Base-by-base conservation (phyloP, 345 rosid species). In the Pistacia integerrima region DNA sequence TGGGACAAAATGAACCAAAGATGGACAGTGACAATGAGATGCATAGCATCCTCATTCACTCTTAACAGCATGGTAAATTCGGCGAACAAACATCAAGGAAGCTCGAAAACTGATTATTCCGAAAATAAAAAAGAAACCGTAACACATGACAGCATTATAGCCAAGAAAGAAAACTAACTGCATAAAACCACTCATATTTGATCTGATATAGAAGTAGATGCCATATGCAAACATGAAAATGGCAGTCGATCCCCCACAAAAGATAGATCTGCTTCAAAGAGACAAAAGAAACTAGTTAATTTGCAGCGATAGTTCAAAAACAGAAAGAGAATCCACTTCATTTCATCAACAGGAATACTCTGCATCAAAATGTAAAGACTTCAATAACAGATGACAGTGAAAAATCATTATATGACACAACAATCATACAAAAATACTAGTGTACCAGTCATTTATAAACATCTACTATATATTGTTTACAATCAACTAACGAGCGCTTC, bases 101-200 rank as follows among this genome's bases (percentile, higher is more conserved):
- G 91, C 84, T 62, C 77, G 76, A 58, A 91, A 93, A 78, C 97
- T 82, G 38, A 91, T 62, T 48, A 89, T 73, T 36, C 90, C 89
- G n/a, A 94, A 87, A 74, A 94, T 88, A 79, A 94, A 79, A 86
- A 90, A 94, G 74, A 93, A 69, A 20, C 89, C 89, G 12, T 91
- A 91, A 86, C 97, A 90, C 66, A 92, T 63, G 84, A 87, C 84
- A 55, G 88, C 91, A 57, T 82, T 89, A 65, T 91, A 90, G 77
- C 97, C 93, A 20, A 93, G 7, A 84, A 90, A 90, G 79, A 88
- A 82, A 5, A 93, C 87, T 36, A 89, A 75, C 86, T 94, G 95
- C 89, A 91, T 35, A 72, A 91, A 72, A 46, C 94, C 92, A 5
- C 80, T 91, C 97, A 91, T 93, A 18, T 76, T 82, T 71, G 97